These are phyloP conservation scores for Hirsutella thompsonii DNA, from an alignment of 2,329 filamentous ascomycete species.

Conservation along the genomic window DNA sequence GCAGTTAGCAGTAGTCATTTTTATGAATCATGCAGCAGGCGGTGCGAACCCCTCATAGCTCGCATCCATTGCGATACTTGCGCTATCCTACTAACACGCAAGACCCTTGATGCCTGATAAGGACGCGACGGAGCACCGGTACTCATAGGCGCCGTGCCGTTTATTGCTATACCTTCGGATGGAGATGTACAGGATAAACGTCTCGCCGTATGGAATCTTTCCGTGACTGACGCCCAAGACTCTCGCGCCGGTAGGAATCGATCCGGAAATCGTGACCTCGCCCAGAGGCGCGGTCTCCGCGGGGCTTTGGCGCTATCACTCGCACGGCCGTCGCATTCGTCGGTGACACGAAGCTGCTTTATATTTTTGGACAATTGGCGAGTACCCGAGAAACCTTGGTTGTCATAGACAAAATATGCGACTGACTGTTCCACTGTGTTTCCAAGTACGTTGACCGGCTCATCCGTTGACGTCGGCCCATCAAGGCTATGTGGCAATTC, in stretches of 20 bases:
- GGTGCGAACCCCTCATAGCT: neutral
- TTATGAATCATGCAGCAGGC: neutral
- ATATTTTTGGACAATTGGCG: neutral
- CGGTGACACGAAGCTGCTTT: neutral
- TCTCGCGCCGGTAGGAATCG: slow-evolving; percentile 37
- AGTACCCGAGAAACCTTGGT: neutral
- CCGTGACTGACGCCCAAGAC: slow-evolving; percentile 17
- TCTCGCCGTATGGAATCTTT: slow-evolving; percentile 34
- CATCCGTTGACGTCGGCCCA: slow-evolving; percentile 4
- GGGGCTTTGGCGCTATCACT: slow-evolving; percentile 4
- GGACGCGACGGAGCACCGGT: slow-evolving; percentile 12
- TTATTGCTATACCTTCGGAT: slow-evolving; percentile 30
- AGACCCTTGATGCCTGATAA: neutral
- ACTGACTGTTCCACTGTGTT: neutral
- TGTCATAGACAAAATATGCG: neutral
- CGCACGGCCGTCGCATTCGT: too few relatives aligned
- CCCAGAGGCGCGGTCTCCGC: neutral
- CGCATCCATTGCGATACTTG: neutral
- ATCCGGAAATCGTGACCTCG: slow-evolving; percentile 21
- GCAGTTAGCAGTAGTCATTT: neutral
- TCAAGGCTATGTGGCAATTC: slow-evolving; percentile 1
- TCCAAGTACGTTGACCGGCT: neutral
- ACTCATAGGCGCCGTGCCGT: slow-evolving; percentile 13
- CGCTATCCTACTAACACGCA: neutral
- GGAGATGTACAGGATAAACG: slow-evolving; percentile 25